Base-by-base conservation (phyloP, 148 eudicot species). In the Rhododendron henanense region DNA sequence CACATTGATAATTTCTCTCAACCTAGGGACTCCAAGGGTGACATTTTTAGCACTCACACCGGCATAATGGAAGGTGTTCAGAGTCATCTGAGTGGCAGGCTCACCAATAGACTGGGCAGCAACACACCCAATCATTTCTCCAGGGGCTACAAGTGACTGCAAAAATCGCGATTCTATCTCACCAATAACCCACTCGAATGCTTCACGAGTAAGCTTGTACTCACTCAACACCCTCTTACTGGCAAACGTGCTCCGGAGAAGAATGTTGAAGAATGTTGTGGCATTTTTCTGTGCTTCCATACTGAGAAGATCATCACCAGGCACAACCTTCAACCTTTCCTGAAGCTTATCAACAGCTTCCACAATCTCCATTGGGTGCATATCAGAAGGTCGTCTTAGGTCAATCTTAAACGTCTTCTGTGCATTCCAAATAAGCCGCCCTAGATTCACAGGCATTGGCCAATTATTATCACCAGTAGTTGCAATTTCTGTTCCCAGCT, bases 21-120 rank as follows among this genome's bases (percentile, higher is more conserved):
- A 93, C 92, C 99, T 89, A 15, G 99, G 99, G 86, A 97, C 99
- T 85, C 99, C 99, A 73, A 97, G 93, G 84, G 99, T 97, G 87
- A 97, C 99, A 91, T 97, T 97, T 93, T 97, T 97, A 47, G 99
- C 99, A 93, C 99, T 97, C 81, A 97, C 99, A 94, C 99, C 99
- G 93, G 99, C 98, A 94, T 93, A 97, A 78, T 97, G 99, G 87
- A 97, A 97, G 57, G 99, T 97, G 84, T 97, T 97, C 8, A 97
- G 94, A 48, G 99, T 97, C 99, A 97, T 97, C 78, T 97, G 99
- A 55, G 99, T 97, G 59, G 99, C 99, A 87, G 99, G 99, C 88
- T 97, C 99, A 85, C 99, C 99, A 88, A 97, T 97, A n/a, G 99
- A 97, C 83, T 97, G 99, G 44, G 99, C 99, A 84, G 99, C 99